Evolutionary conservation across 2,329 filamentous ascomycete genomes (phyloP).

Genomic region (Fusarium transvaalense): DNA sequence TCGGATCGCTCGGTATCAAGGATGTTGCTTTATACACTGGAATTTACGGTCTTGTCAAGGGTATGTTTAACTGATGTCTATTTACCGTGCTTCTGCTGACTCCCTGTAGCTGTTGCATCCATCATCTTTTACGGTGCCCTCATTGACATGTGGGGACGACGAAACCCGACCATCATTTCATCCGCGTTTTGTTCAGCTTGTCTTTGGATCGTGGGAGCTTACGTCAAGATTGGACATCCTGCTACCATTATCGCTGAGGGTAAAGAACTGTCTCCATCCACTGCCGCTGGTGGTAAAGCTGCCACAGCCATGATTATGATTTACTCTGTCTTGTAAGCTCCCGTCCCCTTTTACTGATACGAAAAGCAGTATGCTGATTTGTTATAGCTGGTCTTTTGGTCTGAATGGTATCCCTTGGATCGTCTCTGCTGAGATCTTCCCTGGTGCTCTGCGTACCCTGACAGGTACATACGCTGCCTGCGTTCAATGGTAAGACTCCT

Average conservation of each 20-base stretch:
- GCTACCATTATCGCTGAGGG: slow-evolving; percentile 59
- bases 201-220: slow-evolving; percentile 65
- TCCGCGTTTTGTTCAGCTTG: slow-evolving; percentile 62
- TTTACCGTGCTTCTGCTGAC: background rate
- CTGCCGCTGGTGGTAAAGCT: slow-evolving; percentile 61
- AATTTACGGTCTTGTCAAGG: slow-evolving; percentile 63
- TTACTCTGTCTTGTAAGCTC: slow-evolving; percentile 65
- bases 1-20: slow-evolving; percentile 60
- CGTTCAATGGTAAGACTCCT: slow-evolving; percentile 51
- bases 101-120: slow-evolving; percentile 51
- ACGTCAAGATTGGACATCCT: slow-evolving; percentile 65
- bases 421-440: slow-evolving; percentile 60
- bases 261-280: slow-evolving; percentile 56
- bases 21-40: slow-evolving; percentile 62
- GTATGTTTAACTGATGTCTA: background rate
- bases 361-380: background rate
- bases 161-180: slow-evolving; percentile 60
- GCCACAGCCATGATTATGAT: slow-evolving; percentile 68
- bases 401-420: slow-evolving; percentile 62
- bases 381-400: slow-evolving; percentile 57
- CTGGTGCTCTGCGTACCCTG: slow-evolving; percentile 57
- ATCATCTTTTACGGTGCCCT: slow-evolving; percentile 58
- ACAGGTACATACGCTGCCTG: slow-evolving; percentile 58
- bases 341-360: rapidly evolving
- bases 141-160: slow-evolving; percentile 57